Evolutionary conservation across 2,329 filamentous ascomycete genomes (phyloP), one percentile per base, ranked within the genome.

Genomic region (Endocalyx cinctus): DNA sequence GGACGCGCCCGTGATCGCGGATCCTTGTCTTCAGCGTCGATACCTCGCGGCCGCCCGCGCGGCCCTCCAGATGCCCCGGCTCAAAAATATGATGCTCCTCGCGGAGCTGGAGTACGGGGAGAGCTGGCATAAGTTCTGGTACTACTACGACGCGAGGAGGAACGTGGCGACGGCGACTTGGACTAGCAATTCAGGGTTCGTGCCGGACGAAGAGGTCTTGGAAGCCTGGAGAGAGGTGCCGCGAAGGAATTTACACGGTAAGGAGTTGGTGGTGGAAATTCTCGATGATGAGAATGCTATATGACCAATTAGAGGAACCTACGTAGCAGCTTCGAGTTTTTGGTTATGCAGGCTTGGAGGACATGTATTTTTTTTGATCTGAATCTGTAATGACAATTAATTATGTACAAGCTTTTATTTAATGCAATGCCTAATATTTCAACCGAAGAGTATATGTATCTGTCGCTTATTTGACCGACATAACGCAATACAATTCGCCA

Each of bases 41-140:
- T 30, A 30, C 28, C 15, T 30, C 17, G 15, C 16, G 11, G 28
- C 28, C 11, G 28, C 28, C 16, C 28, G 28, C 16, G 28, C 28
- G 11, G 28, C 28, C 5, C 28, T 30, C 28, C 16, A 30, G 28
- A 30, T 30, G 28, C 28, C 28, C 17, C 11, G 18, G 28, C 28
- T 30, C 15, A 30, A 19, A 18, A 18, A 30, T 13, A 30, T 30
- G 28, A 30, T 12, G 13, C 15, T 30, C 28, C 11, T 30, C 11
- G 15, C 28, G 11, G 10, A 30, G 17, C 6, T 30, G 28, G 17
- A 12, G 15, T 13, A 13, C 28, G 6, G 20, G 6, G 17, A 18
- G 15, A 18, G 11, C 28, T 30, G 28, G 28, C 28, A 30, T 18
- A 30, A 30, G 16, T 30, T 30, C 28, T 30, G 28, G 28, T 30